Percentiles rank a stretch among this genome's conserved stretches.
phyloP scores from a whole-genome alignment of 345 rosid genomes.

The Hibiscus tridactylites region DNA sequence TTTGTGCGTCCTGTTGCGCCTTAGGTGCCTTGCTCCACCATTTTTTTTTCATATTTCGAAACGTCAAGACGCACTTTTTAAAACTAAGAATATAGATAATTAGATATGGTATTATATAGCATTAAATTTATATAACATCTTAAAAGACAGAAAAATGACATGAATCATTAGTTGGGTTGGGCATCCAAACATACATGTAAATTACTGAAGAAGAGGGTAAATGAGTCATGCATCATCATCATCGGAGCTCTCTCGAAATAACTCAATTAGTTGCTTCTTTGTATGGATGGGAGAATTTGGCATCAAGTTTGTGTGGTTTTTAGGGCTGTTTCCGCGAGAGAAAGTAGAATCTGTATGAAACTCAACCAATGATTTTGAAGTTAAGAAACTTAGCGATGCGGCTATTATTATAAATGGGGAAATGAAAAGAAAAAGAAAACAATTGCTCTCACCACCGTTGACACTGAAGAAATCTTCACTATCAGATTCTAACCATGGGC shows the following conservation, averaged over 20 bases:
- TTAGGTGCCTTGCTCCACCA: no score
- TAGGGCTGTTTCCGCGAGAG: slow-evolving; percentile 28
- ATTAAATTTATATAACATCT: no score
- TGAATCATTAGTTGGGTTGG: no score
- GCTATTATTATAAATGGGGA: neutral
- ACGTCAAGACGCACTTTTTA: no score
- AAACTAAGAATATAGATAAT: no score
- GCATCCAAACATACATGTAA: no score
- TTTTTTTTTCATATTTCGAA: no score
- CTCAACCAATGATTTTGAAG: neutral
- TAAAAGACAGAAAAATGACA: no score
- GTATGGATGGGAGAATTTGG: slow-evolving; percentile 19
- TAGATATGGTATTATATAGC: no score
- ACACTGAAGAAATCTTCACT: slow-evolving; percentile 56
- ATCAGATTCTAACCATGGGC: slow-evolving; percentile 57
- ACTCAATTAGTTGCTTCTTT: slow-evolving; percentile 51
- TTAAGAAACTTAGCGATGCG: neutral
- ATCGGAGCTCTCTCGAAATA: slow-evolving; percentile 39
- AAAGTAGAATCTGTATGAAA: slow-evolving; percentile 32
- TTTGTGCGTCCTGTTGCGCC: no score
- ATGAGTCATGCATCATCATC: neutral
- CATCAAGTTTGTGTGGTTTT: slow-evolving; percentile 22
- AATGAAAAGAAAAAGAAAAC: neutral
- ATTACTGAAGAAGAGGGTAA: no score
- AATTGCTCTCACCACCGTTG: slow-evolving; percentile 33